Percentiles rank a stretch among this genome's conserved stretches.
Conservation (phyloP, 257 asterid genomes). For the Penstemon newberryi region DNA sequence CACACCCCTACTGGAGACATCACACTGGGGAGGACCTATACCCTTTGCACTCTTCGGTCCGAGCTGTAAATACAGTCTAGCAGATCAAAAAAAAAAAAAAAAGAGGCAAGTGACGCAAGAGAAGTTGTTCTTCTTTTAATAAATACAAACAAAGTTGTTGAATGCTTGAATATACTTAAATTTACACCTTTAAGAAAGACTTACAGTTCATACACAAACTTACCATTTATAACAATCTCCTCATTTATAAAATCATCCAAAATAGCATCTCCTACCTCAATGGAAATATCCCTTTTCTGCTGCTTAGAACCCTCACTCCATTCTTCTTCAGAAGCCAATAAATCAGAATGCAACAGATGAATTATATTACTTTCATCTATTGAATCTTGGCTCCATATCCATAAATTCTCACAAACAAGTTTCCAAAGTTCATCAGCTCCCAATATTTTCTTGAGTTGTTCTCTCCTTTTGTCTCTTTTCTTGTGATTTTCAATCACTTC, state of each 20-base stretch:
- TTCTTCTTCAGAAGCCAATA: slow-evolving; percentile 38
- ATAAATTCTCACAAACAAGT: slow-evolving; percentile 52
- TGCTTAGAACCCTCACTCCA: slow-evolving; percentile 37
- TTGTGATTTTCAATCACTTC: slow-evolving; percentile 57
- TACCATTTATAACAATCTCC: slow-evolving; percentile 38
- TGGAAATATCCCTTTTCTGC: slow-evolving; percentile 33
- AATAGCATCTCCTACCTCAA: slow-evolving; percentile 54
- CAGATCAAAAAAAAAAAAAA: too few species aligned
- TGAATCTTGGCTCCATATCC: slow-evolving; percentile 70
- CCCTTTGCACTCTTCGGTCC: too few species aligned
- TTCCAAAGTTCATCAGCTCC: slow-evolving; percentile 73
- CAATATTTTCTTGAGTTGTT: slow-evolving; percentile 42
- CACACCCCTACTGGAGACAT: too few species aligned
- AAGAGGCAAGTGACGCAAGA: too few species aligned
- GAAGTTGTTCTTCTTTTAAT: too few species aligned
- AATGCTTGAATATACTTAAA: neutral
- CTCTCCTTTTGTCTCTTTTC: slow-evolving; percentile 29
- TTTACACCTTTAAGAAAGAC: neutral
- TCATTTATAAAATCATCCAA: slow-evolving; percentile 54
- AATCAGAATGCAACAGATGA: slow-evolving; percentile 38
- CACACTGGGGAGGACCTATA: too few species aligned
- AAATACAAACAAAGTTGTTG: too few species aligned
- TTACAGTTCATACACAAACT: slow-evolving; percentile 8
- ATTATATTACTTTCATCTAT: slow-evolving; percentile 43
- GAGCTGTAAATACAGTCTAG: too few species aligned